Conservation (phyloP, 2,329 filamentous ascomycete species). For the Colletotrichum sp. region DNA sequence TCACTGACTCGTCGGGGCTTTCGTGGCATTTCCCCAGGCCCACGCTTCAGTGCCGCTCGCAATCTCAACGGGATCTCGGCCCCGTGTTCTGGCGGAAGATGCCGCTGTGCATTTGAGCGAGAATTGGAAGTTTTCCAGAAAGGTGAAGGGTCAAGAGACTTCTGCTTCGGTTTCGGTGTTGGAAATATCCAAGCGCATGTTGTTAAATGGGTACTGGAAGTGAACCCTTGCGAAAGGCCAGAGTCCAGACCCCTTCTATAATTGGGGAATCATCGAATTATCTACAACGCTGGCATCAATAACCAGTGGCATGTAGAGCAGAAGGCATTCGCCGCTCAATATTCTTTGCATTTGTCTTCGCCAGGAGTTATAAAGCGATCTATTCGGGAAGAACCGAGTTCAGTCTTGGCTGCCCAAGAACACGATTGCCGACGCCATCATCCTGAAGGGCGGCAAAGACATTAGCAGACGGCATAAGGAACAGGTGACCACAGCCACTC, state of each 20-base stretch:
- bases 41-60: not conserved
- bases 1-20: not conserved
- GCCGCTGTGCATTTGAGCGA: not conserved
- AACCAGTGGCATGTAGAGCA: accelerated
- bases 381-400: not conserved
- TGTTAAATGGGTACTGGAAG: accelerated
- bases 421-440: not conserved
- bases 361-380: not conserved
- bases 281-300: accelerated
- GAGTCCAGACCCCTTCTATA: not conserved
- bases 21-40: not conserved
- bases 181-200: not conserved
- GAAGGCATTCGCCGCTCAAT: accelerated
- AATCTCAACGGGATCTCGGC: not conserved
- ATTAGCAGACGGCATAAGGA: not conserved
- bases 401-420: not conserved
- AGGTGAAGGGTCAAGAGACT: not conserved
- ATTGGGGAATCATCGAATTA: accelerated
- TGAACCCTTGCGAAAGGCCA: not conserved
- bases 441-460: not conserved
- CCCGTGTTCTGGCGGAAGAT: not conserved
- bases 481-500: not conserved
- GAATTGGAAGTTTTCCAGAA: not conserved
- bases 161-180: not conserved
- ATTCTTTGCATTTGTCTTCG: not conserved